Percentiles rank a stretch among this genome's conserved stretches.
Evolutionary conservation across 495 filamentous ascomycete genomes (phyloP).

Genomic region (Aspergillus kassunensis): DNA sequence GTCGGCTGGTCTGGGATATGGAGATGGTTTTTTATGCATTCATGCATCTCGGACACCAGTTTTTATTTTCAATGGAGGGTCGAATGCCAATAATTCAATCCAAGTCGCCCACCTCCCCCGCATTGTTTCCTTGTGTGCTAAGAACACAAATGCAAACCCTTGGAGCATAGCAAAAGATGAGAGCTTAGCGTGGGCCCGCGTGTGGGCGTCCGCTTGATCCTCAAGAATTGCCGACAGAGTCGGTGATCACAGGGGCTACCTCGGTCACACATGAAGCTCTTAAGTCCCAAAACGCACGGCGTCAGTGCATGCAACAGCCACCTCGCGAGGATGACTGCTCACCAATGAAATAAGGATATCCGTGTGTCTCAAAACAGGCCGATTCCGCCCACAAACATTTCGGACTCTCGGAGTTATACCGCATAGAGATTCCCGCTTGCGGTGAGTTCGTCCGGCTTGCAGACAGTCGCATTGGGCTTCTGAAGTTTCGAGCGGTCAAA

Average conservation of each 20-base stretch:
- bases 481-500: not conserved
- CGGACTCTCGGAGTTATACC: not conserved
- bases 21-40: not conserved
- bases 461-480: not conserved
- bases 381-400: not conserved
- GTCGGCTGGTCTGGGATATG: not conserved
- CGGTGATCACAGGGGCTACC: conserved; percentile 16
- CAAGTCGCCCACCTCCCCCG: not conserved
- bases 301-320: conserved; percentile 5
- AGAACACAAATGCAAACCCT: not conserved
- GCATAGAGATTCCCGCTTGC: not conserved
- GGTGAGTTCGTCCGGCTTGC: not conserved
- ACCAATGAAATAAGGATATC: conserved; percentile 1
- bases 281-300: conserved; percentile 7
- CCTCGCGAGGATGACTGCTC: not conserved
- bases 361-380: not conserved
- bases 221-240: conserved; percentile 11
- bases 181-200: not conserved
- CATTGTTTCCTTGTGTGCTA: not conserved
- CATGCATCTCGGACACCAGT: not conserved
- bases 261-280: conserved; percentile 30
- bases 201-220: not conserved
- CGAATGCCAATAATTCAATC: not conserved
- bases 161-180: not conserved
- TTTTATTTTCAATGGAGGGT: not conserved